phyloP scores from a whole-genome alignment of 2,329 filamentous ascomycete genomes.

The Alternaria gaisen region DNA sequence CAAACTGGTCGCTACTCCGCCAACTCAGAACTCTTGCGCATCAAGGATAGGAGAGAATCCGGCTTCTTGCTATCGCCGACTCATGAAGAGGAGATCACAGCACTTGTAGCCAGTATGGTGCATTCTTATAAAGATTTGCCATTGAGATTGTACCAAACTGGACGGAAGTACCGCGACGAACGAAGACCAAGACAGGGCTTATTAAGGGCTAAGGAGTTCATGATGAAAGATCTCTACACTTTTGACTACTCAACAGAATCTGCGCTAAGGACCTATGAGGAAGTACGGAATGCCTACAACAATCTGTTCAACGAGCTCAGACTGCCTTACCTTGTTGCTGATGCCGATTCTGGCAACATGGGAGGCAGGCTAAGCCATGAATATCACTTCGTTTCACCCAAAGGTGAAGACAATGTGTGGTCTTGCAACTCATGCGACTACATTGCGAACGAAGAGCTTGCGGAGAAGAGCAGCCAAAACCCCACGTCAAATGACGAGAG shows the following conservation, averaged over 20 bases:
- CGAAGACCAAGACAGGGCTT: slow-evolving; percentile 86
- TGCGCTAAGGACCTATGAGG: slow-evolving; percentile 82
- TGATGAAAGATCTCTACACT: slow-evolving; percentile 98
- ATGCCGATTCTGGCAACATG: slow-evolving; percentile 95
- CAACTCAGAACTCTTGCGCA: slow-evolving; percentile 82
- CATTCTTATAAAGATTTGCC: slow-evolving; percentile 88
- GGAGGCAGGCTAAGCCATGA: slow-evolving; percentile 93
- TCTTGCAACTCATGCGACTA: slow-evolving; percentile 78
- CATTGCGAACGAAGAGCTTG: slow-evolving; percentile 88
- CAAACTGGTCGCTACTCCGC: slow-evolving; percentile 81
- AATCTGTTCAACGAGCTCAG: slow-evolving; percentile 83
- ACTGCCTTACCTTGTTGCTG: slow-evolving; percentile 82
- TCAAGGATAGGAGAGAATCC: slow-evolving; percentile 79
- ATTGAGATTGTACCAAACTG: slow-evolving; percentile 87
- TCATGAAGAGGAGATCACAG: slow-evolving; percentile 95
- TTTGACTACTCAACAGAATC: slow-evolving; percentile 76
- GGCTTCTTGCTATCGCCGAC: slow-evolving; percentile 86
- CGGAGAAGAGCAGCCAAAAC: slow-evolving; percentile 51
- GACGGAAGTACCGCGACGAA: slow-evolving; percentile 95
- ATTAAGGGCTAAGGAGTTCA: slow-evolving; percentile 86
- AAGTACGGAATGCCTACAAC: slow-evolving; percentile 77
- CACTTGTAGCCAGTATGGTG: slow-evolving; percentile 74
- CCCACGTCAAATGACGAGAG: slow-evolving; percentile 24
- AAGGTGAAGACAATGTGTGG: slow-evolving; percentile 87
- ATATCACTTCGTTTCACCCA: slow-evolving; percentile 81